A percentile compares a stretch with the other conserved stretches of the same genome.
Conservation (phyloP, 345 rosid species). For the Cardiospermum halicacabum region DNA sequence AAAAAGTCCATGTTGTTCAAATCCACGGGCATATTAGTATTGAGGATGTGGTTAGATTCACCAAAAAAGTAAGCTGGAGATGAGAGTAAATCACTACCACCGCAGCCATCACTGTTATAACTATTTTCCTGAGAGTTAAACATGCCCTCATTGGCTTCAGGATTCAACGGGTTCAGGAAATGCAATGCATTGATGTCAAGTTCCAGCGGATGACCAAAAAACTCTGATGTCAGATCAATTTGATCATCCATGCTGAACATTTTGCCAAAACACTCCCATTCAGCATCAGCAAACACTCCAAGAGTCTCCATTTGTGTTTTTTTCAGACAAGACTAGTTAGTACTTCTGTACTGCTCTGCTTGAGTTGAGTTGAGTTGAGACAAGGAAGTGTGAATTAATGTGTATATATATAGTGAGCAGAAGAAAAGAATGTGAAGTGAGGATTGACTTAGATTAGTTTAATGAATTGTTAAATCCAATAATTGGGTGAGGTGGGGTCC, state of each 20-base stretch:
- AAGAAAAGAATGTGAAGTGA: slow-evolving; percentile 23
- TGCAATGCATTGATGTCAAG: slow-evolving; percentile 12
- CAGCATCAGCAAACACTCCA: slow-evolving; percentile 40
- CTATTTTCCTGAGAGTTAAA: slow-evolving; percentile 28
- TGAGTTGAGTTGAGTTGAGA: slow-evolving; percentile 21
- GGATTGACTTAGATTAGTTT: slow-evolving; percentile 36
- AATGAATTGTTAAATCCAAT: slow-evolving; percentile 24
- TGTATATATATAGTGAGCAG: slow-evolving; percentile 35
- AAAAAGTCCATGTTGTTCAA: slow-evolving; percentile 23
- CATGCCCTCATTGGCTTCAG: slow-evolving; percentile 25
- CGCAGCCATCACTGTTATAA: slow-evolving; percentile 18
- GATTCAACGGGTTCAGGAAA: slow-evolving; percentile 13
- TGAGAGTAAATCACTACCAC: slow-evolving; percentile 17
- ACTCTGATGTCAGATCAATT: slow-evolving; percentile 25
- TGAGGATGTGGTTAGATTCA: slow-evolving; percentile 18
- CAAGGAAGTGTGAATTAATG: slow-evolving; percentile 18
- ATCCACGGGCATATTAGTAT: slow-evolving; percentile 27
- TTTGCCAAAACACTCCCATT: slow-evolving; percentile 43
- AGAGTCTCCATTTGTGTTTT: slow-evolving; percentile 28
- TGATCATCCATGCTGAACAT: slow-evolving; percentile 30
- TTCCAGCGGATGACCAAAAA: slow-evolving; percentile 25
- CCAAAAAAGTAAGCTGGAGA: slow-evolving; percentile 12
- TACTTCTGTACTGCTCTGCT: slow-evolving; percentile 1
- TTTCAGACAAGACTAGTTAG: slow-evolving; percentile 4
- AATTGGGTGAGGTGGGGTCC: slow-evolving; percentile 30